Percentiles rank a stretch among this genome's conserved stretches.
Evolutionary conservation across 345 rosid species (phyloP).

Genomic region (Litchi chinensis): DNA sequence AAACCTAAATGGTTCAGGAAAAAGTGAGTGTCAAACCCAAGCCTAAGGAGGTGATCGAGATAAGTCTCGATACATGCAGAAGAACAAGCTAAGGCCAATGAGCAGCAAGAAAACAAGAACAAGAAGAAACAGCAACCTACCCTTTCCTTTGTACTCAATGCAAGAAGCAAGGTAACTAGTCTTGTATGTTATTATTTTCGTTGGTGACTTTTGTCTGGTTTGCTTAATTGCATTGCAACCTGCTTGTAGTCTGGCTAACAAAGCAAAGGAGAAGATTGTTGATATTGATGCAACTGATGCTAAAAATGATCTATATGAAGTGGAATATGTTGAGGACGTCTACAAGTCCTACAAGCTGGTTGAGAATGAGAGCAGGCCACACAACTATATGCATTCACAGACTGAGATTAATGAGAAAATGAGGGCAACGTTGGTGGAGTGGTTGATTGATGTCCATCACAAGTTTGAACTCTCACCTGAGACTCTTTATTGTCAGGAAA

Average conservation of each 20-base stretch:
- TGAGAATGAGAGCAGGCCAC: constrained; percentile 80
- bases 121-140: constrained; percentile 51
- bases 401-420: constrained; percentile 80
- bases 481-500: constrained; percentile 51
- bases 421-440: constrained; percentile 83
- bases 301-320: constrained; percentile 68
- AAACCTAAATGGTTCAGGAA: constrained; percentile 44
- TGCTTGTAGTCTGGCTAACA: constrained; percentile 59
- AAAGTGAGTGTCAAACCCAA: constrained; percentile 46
- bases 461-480: constrained; percentile 86
- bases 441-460: constrained; percentile 86
- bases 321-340: constrained; percentile 89
- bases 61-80: constrained; percentile 63
- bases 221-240: constrained; percentile 68
- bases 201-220: too few relatives aligned
- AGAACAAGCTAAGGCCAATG: constrained; percentile 20
- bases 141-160: constrained; percentile 67
- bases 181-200: too few relatives aligned
- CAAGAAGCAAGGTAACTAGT: too few relatives aligned
- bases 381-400: constrained; percentile 66
- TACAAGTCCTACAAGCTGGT: constrained; percentile 80
- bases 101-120: constrained; percentile 34
- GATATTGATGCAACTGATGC: constrained; percentile 82
- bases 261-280: constrained; percentile 45
- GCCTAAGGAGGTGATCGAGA: constrained; percentile 60